Conservation (phyloP, 208 protist genomes). For the Leishmania arabica region DNA sequence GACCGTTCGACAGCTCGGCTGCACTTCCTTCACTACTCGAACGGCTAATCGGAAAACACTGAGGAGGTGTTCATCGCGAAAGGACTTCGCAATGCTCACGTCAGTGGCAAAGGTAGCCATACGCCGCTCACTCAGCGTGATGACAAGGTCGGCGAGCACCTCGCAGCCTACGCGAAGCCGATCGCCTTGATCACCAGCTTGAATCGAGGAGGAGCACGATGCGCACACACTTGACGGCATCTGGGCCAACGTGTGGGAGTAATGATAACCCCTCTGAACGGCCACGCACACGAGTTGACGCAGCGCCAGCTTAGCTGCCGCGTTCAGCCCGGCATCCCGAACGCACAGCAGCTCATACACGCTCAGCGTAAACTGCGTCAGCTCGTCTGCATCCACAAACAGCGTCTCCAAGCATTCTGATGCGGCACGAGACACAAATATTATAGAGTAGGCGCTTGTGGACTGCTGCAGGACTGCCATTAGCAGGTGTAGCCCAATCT, state of each 20-base stretch:
- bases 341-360: slow-evolving; percentile 26
- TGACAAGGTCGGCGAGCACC: slow-evolving; percentile 30
- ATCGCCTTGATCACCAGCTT: slow-evolving; percentile 2
- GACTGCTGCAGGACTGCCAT: slow-evolving; percentile 39
- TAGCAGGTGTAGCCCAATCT: slow-evolving; percentile 26
- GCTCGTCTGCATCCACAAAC: slow-evolving; percentile 26
- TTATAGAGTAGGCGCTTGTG: slow-evolving; percentile 46
- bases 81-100: slow-evolving; percentile 36
- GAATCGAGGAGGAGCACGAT: slow-evolving; percentile 15
- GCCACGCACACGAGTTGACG: slow-evolving; percentile 27
- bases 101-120: slow-evolving; percentile 31
- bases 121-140: slow-evolving; percentile 26
- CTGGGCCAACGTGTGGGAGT: slow-evolving; percentile 18
- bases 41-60: slow-evolving; percentile 43
- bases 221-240: slow-evolving; percentile 35
- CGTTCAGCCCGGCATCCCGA: slow-evolving; percentile 22
- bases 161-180: slow-evolving; percentile 34
- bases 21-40: slow-evolving; percentile 31
- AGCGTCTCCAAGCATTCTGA: slow-evolving; percentile 43
- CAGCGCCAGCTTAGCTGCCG: slow-evolving; percentile 31
- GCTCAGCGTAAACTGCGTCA: slow-evolving; percentile 29
- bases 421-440: slow-evolving; percentile 53
- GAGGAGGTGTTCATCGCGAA: slow-evolving; percentile 53
- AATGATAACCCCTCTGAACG: slow-evolving; percentile 32
- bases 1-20: slow-evolving; percentile 5